phyloP scores from a whole-genome alignment of 495 filamentous ascomycete genomes.

The Saxophila tyrrhenica region DNA sequence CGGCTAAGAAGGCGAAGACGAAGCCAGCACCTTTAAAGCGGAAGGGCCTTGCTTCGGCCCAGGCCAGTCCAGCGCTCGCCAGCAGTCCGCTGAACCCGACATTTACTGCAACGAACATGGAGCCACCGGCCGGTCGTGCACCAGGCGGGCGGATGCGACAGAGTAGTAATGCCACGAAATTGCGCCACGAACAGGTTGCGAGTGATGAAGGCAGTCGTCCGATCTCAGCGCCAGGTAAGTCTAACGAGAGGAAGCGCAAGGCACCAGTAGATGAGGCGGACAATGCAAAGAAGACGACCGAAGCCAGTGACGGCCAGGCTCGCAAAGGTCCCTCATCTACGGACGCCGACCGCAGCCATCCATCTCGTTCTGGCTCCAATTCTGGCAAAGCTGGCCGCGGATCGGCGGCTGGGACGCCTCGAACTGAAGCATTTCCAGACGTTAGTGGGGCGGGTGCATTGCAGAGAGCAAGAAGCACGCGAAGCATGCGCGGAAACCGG shows the following conservation, averaged over 20 bases:
- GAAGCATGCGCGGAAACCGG: constrained; percentile 5
- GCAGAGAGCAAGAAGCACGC: constrained; percentile 17
- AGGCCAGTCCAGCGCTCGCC: constrained; percentile 17
- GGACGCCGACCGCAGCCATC: background rate
- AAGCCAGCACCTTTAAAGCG: constrained; percentile 12
- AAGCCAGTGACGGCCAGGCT: background rate
- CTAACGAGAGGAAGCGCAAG: constrained; percentile 11
- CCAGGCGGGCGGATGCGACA: constrained; percentile 13
- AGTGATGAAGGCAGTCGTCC: constrained; percentile 7
- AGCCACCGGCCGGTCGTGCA: constrained; percentile 4
- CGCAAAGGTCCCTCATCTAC: background rate
- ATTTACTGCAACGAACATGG: constrained; percentile 13
- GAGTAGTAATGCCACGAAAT: constrained; percentile 15
- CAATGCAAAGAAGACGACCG: constrained; percentile 1
- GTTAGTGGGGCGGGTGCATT: constrained; percentile 2
- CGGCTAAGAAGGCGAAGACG: constrained; percentile 9
- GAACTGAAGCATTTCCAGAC: constrained; percentile 9
- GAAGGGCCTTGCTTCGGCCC: constrained; percentile 11
- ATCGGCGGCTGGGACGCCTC: constrained; percentile 19
- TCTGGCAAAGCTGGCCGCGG: constrained; percentile 16
- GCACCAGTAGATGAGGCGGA: constrained; percentile 1
- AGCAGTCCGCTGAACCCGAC: constrained; percentile 19
- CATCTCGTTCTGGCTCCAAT: constrained; percentile 12
- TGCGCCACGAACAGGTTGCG: constrained; percentile 10
- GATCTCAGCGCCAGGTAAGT: background rate